These are phyloP conservation scores for Vicia villosa DNA, from an alignment of 306 rosid genomes.

Conservation along the genomic window DNA sequence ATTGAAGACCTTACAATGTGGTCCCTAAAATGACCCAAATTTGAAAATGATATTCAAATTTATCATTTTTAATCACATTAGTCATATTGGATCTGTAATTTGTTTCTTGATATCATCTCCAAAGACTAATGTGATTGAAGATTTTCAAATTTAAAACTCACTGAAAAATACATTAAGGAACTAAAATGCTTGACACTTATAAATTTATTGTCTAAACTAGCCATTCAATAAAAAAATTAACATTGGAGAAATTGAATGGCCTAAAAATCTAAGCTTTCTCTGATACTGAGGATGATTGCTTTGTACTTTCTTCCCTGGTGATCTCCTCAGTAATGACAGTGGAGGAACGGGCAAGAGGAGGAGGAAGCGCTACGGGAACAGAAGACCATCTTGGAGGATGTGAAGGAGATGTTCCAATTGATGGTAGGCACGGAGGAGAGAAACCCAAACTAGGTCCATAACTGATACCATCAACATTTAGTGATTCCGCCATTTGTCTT, in stretches of 20 bases:
- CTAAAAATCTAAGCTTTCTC: slow-evolving; percentile 60
- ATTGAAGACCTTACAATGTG: neutral
- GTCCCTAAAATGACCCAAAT: neutral
- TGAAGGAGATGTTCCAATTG: slow-evolving; percentile 50
- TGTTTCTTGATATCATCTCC: neutral
- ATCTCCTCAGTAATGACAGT: slow-evolving; percentile 54
- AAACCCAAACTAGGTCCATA: slow-evolving; percentile 53
- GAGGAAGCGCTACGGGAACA: slow-evolving; percentile 49
- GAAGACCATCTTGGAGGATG: slow-evolving; percentile 49
- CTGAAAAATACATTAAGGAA: neutral
- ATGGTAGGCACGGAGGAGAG: slow-evolving; percentile 46
- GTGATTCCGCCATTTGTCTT: slow-evolving; percentile 59
- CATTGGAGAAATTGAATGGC: slow-evolving; percentile 55
- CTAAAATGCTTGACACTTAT: neutral
- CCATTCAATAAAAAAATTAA: neutral
- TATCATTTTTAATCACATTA: neutral
- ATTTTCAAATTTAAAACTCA: neutral
- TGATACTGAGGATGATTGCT: slow-evolving; percentile 47
- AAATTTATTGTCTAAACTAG: neutral
- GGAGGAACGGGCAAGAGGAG: slow-evolving; percentile 60
- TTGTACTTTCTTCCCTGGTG: slow-evolving; percentile 52
- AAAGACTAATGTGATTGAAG: neutral
- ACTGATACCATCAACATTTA: slow-evolving; percentile 62
- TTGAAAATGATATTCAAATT: neutral
- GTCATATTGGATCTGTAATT: neutral